A percentile compares a stretch with the other conserved stretches of the same genome.
phyloP scores from a whole-genome alignment of 2,329 filamentous ascomycete genomes.

The Calycina marina region DNA sequence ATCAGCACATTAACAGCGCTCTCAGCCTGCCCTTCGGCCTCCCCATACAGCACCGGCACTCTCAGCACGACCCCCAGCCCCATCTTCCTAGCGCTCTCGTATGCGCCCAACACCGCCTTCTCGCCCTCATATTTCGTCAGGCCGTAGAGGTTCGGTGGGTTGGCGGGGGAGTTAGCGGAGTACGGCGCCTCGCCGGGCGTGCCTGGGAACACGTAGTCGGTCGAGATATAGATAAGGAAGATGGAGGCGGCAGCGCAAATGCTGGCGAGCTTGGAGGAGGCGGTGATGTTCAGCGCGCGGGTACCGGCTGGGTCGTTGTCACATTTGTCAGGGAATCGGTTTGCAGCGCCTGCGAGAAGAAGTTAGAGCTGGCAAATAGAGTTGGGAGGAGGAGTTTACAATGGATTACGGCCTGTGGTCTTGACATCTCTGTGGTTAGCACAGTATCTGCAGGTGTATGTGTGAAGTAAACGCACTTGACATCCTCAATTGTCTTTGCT shows the following conservation, averaged over 20 bases:
- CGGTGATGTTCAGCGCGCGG: conserved; percentile 57
- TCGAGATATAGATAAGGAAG: conserved; percentile 65
- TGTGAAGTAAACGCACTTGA: conserved; percentile 32
- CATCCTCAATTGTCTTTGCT: conserved; percentile 33
- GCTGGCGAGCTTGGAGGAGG: conserved; percentile 50
- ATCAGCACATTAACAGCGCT: conserved; percentile 75
- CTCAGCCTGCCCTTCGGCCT: conserved; percentile 54
- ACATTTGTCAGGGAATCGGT: conserved; percentile 77
- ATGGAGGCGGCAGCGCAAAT: conserved; percentile 47
- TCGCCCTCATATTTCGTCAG: conserved; percentile 61
- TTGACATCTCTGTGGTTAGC: conserved; percentile 23
- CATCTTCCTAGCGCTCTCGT: conserved; percentile 29
- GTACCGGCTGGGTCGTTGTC: conserved; percentile 66
- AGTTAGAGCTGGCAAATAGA: conserved; percentile 1
- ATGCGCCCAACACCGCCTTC: conserved; percentile 52
- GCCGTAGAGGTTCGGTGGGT: conserved; percentile 67
- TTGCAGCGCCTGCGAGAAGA: conserved; percentile 54
- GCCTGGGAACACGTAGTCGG: conserved; percentile 69
- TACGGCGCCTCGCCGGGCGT: conserved; percentile 73
- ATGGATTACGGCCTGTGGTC: conserved; percentile 67
- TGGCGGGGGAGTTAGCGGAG: conserved; percentile 43
- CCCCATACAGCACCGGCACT: conserved; percentile 74
- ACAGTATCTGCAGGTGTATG: conserved; percentile 1
- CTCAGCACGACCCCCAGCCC: conserved; percentile 56
- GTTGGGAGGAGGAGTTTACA: conserved; percentile 49